Percentiles rank a stretch among this genome's conserved stretches.
These are phyloP conservation scores for Diaporthe vexans DNA, from an alignment of 2,329 filamentous ascomycete species.

Conservation along the genomic window DNA sequence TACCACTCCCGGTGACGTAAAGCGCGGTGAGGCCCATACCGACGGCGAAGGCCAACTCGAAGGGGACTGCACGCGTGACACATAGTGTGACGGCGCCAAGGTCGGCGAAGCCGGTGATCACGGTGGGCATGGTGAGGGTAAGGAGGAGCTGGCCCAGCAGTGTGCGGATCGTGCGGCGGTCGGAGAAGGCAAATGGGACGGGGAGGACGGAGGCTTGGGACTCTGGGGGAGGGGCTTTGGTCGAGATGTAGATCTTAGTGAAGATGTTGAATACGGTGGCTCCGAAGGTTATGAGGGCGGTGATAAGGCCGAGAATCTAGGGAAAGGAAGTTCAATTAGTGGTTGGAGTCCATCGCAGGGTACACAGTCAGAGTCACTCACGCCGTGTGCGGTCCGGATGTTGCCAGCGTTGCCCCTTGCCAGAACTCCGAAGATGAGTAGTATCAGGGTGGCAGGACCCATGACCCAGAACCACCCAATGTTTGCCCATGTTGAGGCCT, in stretches of 20 bases:
- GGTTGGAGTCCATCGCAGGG: fast-evolving
- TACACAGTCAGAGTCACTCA: constrained; percentile 41
- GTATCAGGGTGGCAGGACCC: constrained; percentile 45
- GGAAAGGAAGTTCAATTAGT: neutral
- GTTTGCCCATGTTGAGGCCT: constrained; percentile 45
- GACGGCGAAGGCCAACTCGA: constrained; percentile 46
- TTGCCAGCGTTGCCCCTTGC: constrained; percentile 45
- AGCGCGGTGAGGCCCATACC: constrained; percentile 47
- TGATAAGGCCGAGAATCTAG: constrained; percentile 49
- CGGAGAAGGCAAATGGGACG: constrained; percentile 5
- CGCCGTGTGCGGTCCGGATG: constrained; percentile 49
- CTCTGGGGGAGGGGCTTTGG: neutral
- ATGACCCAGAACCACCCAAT: constrained; percentile 48
- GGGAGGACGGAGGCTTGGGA: constrained; percentile 9
- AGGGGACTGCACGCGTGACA: constrained; percentile 47
- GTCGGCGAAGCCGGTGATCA: constrained; percentile 49
- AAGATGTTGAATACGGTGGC: constrained; percentile 47
- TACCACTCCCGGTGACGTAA: constrained; percentile 45
- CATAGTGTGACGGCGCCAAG: constrained; percentile 48
- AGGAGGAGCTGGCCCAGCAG: constrained; percentile 49
- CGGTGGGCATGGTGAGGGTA: constrained; percentile 44
- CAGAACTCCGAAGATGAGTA: constrained; percentile 49
- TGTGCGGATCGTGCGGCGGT: constrained; percentile 39
- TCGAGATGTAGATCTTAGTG: constrained; percentile 42
- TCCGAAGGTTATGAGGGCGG: constrained; percentile 46